These are phyloP conservation scores for Plasmodium blacklocki DNA, from an alignment of 169 alveolate species.

Conservation along the genomic window DNA sequence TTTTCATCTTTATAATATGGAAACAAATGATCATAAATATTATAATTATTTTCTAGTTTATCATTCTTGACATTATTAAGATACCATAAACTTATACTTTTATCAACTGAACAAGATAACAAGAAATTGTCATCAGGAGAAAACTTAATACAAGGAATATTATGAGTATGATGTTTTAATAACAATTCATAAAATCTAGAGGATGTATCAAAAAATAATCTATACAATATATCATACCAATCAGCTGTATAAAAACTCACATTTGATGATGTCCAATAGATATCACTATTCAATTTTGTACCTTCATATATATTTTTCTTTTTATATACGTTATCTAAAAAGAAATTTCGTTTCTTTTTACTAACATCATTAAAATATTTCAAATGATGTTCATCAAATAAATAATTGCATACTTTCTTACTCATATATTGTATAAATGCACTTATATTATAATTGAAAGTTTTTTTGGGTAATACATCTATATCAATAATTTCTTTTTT, in stretches of 20 bases:
- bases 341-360: neutral
- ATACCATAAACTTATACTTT: constrained; percentile 54
- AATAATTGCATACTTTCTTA: constrained; percentile 34
- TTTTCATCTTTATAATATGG: constrained; percentile 10
- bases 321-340: constrained; percentile 10
- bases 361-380: neutral
- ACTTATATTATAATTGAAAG: constrained; percentile 40
- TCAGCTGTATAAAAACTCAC: constrained; percentile 64
- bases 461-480: neutral
- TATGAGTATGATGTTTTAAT: constrained; percentile 54
- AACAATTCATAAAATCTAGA: constrained; percentile 58
- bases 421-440: constrained; percentile 51
- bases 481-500: no score
- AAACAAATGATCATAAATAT: constrained; percentile 58
- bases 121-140: constrained; percentile 70
- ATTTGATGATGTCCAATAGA: constrained; percentile 53
- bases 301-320: neutral
- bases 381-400: constrained; percentile 35
- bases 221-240: constrained; percentile 71
- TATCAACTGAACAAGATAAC: constrained; percentile 71
- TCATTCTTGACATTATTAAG: constrained; percentile 41
- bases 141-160: constrained; percentile 69
- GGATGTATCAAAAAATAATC: constrained; percentile 43
- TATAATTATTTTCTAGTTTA: constrained; percentile 19
- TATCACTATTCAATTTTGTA: constrained; percentile 10